A percentile compares a stretch with the other conserved stretches of the same genome.
These are phyloP conservation scores for Hibiscus trionum DNA, from an alignment of 345 rosid species.

Conservation along the genomic window DNA sequence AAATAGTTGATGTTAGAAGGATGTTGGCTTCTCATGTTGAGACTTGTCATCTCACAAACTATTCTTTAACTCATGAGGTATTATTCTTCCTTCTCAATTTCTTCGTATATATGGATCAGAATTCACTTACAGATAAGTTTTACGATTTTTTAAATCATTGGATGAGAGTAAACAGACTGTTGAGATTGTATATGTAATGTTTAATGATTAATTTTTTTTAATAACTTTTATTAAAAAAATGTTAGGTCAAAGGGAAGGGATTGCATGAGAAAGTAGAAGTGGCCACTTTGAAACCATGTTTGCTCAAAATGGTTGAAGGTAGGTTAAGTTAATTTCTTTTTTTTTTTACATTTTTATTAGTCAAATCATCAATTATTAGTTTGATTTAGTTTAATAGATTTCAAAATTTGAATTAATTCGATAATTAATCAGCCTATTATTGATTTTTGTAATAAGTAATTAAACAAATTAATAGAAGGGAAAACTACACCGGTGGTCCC, in stretches of 20 bases:
- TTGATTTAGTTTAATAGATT: too few species aligned
- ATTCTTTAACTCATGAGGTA: constrained; percentile 53
- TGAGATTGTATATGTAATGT: too few species aligned
- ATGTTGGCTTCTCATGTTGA: constrained; percentile 48
- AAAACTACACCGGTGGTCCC: too few species aligned
- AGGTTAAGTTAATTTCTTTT: constrained; percentile 11
- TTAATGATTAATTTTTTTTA: not conserved
- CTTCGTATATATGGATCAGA: too few species aligned
- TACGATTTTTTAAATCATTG: too few species aligned
- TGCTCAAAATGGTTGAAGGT: constrained; percentile 60
- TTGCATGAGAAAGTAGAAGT: constrained; percentile 51
- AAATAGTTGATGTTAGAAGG: constrained; percentile 50
- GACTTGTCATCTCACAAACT: constrained; percentile 64
- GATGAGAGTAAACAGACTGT: too few species aligned
- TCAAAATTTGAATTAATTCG: too few species aligned
- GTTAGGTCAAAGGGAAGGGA: constrained; percentile 49
- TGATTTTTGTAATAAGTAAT: too few species aligned
- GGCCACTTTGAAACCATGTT: constrained; percentile 37
- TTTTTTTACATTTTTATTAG: too few species aligned
- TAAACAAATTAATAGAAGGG: too few species aligned
- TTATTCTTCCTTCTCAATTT: not conserved
- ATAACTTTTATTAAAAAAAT: not conserved
- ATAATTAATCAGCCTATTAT: too few species aligned
- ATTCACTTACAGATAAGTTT: too few species aligned
- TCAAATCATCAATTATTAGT: not conserved